Evolutionary conservation across 345 rosid genomes (phyloP), one percentile per base, ranked within the genome.

Genomic region (Orychophragmus violaceus): DNA sequence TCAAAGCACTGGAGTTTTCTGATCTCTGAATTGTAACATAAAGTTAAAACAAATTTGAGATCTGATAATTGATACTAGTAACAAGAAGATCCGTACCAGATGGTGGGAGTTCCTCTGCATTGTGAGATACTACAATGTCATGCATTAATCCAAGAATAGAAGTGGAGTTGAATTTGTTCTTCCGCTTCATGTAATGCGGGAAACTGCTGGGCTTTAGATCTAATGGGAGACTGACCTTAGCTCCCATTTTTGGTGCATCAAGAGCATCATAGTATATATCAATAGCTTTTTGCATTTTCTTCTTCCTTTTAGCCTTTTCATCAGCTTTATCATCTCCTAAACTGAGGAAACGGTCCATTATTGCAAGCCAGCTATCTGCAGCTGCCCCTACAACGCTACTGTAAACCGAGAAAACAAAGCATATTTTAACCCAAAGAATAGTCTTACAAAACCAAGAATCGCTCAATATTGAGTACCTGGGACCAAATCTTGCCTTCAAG

Each of bases 181-280:
- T 53, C 52, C 72, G 78, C 67, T 70, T 84, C 96, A 91, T 79
- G 70, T 81, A 66, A 46, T 81, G 87, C 4, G 98, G 98, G 39
- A 74, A 85, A 29, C 24, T 22, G 18, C 76, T 72, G 0, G 83
- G 80, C 68, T 48, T 82, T 75, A 91, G 32, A 0, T 73, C 62
- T 3, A 29, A 2, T 0, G 92, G 95, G 59, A 87, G 61, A 67
- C 74, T 56, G 42, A 87, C 68, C 83, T 77, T 77, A 32, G 84
- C 87, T 7, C 82, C 55, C 9, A 71, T 81, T 42, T 90, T 90
- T 0, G 88, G 85, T 51, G 96, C 95, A 81, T 89, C 97, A 6
- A 92, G 59, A 55, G 98, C 91, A 68, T 89, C 90, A 69, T 87
- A 92, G 59, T 87, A 89, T 48, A 82, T 55, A 67, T 89, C 80